Base-by-base conservation (phyloP, 2,329 filamentous ascomycete species). In the Ascochyta lentis region DNA sequence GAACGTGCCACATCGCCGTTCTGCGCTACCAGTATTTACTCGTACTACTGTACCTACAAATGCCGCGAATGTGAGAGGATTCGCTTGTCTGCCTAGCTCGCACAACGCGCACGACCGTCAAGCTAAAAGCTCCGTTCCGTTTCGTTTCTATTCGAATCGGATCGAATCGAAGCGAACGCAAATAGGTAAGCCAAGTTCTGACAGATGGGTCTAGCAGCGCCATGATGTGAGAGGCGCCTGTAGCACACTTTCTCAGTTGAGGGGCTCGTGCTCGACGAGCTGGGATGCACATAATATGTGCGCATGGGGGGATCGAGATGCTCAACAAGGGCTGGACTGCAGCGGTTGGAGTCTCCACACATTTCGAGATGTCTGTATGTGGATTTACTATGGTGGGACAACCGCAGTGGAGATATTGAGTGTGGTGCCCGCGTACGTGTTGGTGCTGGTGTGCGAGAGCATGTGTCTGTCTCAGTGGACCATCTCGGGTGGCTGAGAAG, bases 261-360 rank as follows among this genome's bases (percentile, higher is more conserved):
- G 13, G 10, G 10, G 12, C 19, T 31, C 29, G 1, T 31, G 12
- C 12, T 31, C 12, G 29, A 4, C 4, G 3, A 15, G 12, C 5
- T 31, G 29, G 29, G 2, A 13, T 13, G 9, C 27, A 13, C 12
- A 10, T 8, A 12, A 9, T 1, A 19, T 19, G 12, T 10, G 27
- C 12, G 27, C 27, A 26, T 26, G 26, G 26, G n/a, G 22, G 35
- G 34, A 48, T 42, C 41, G 49, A 52, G 49, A 37, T 40, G 49
- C 46, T 49, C 37, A 34, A 49, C 37, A 19, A 37, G 33, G 31
- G 37, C 16, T 12, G 19, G 19, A 19, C 19, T 22, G 16, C 10
- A 12, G 19, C 2, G 37, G 3, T 39, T 24, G 37, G 16, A 23
- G 15, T 29, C 43, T 38, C 43, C 43, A 46, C 33, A 35, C 29